Base-by-base conservation (phyloP, 2,329 filamentous ascomycete genomes). In the Neodidymelliopsis sp. region DNA sequence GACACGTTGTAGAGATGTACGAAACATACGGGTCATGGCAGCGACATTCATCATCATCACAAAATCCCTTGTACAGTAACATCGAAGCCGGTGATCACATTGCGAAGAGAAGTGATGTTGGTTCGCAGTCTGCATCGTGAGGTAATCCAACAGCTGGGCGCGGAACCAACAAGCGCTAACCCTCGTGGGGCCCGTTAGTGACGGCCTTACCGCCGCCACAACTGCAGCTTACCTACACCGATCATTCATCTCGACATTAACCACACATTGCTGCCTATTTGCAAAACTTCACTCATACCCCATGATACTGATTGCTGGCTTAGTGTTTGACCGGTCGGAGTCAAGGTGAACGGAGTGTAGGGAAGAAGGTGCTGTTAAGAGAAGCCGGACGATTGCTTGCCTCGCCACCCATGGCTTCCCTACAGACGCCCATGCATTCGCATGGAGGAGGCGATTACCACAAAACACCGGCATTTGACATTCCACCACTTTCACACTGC, bases 401-500 rank as follows among this genome's bases (percentile, higher is more conserved):
- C 42, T 49, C 35, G 28, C 37, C 31, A 52, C 33, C 28, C 7
- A 69, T 71, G 67, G 56, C 63, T 49, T 61, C 50, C 6, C 42
- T 48, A 27, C 69, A 70, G 39, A 56, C 56, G 10, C 62, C 63
- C 37, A 45, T 69, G 37, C 46, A 37, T 27, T 23, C 47, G 25
- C 38, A n/a, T 45, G 54, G 43, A 13, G 11, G 18, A 4, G 4
- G 39, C 8, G 8, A 10, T 6, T 16, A 23, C 9, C 20, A 30
- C 9, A 2, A 20, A 6, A 12, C 10, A 4, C 19, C 25, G 5
- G 31, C 44, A 15, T 42, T 62, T 4, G 47, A 54, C 12, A 51
- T 53, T 23, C 54, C 52, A 11, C 57, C 62, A 27, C 49, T 67
- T 15, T 57, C 53, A 29, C 51, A 57, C 44, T 72, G 67, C 36